phyloP scores from a whole-genome alignment of 2,329 filamentous ascomycete genomes.

The Geosmithia putterillii region DNA sequence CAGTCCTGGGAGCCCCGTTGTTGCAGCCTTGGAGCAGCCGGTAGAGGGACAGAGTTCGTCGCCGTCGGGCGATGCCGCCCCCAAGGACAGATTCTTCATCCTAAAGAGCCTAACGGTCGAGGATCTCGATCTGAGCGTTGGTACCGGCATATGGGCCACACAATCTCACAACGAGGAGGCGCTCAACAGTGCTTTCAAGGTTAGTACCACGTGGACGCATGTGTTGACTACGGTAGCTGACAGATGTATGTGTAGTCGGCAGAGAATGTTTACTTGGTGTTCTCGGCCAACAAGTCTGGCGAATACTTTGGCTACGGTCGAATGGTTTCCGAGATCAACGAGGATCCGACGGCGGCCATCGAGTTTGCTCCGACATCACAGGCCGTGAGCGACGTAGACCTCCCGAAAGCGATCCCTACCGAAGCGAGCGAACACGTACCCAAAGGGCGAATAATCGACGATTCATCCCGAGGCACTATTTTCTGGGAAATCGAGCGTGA shows the following conservation, averaged over 20 bases:
- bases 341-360: constrained; percentile 58
- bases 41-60: not conserved
- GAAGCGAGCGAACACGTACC: constrained; percentile 68
- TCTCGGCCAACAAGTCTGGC: constrained; percentile 94
- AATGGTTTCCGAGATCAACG: constrained; percentile 75
- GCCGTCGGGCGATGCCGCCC: constrained; percentile 13
- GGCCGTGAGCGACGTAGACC: constrained; percentile 44
- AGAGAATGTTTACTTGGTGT: constrained; percentile 82
- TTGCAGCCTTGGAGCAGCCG: not conserved
- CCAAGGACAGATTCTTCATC: constrained; percentile 70
- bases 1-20: not conserved
- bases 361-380: constrained; percentile 57
- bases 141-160: constrained; percentile 84
- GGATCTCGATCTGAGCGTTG: constrained; percentile 79
- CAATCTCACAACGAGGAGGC: constrained; percentile 84
- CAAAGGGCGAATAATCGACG: constrained; percentile 79
- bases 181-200: constrained; percentile 74
- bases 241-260: constrained; percentile 17
- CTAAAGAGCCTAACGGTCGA: constrained; percentile 87
- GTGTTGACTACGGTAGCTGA: not conserved
- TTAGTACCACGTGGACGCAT: constrained; percentile 25
- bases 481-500: constrained; percentile 81
- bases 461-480: constrained; percentile 85
- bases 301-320: constrained; percentile 93
- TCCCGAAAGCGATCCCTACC: constrained; percentile 70